Base-by-base conservation (phyloP, 306 rosid genomes). In the Prunus padus region DNA sequence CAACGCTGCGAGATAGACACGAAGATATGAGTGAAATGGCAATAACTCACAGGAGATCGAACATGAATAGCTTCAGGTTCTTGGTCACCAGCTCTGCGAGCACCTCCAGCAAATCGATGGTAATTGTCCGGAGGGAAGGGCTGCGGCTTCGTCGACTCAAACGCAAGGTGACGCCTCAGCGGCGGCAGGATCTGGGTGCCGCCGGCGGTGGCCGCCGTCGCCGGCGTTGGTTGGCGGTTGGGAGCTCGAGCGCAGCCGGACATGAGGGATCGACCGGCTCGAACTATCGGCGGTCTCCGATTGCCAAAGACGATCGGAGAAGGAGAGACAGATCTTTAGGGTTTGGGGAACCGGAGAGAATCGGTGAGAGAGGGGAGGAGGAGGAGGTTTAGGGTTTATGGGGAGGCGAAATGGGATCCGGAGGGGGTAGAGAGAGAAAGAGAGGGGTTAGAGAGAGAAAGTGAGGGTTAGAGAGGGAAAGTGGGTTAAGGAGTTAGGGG, bases 121-220 rank as follows among this genome's bases (percentile, higher is more conserved):
- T 95, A 95, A 30, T 92, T 95, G 13, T 84, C 92, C 0, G 89
- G 84, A 42, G 92, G 96, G 20, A 79, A 82, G 52, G 92, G 90
- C n/a, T 93, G 88, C 31, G 96, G 99, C 78, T 85, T 95, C 6
- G 87, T 85, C n/a, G 90, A 88, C 13, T 89, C 79, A 20, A 95
- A 92, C 31, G 89, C 86, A 0, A 92, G 88, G 82, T 92, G 90
- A 30, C 97, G 92, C 78, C 89, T 89, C 44, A 87, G 68, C 20
- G 96, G 96, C 51, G 90, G 97, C 22, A 91, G 86, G 86, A 46
- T 75, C 71, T 82, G 89, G 11, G 74, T 30, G 28, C 66, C 81
- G 63, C 86, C 71, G 26, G 55, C 69, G 5, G 19, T 13, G 10
- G 77, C 16, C 28, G 74, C 7, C 65, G 76, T 69, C 8, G 79